Evolutionary conservation across 2,329 filamentous ascomycete genomes (phyloP), one percentile per base, ranked within the genome.

Genomic region (Colletotrichum godetiae): DNA sequence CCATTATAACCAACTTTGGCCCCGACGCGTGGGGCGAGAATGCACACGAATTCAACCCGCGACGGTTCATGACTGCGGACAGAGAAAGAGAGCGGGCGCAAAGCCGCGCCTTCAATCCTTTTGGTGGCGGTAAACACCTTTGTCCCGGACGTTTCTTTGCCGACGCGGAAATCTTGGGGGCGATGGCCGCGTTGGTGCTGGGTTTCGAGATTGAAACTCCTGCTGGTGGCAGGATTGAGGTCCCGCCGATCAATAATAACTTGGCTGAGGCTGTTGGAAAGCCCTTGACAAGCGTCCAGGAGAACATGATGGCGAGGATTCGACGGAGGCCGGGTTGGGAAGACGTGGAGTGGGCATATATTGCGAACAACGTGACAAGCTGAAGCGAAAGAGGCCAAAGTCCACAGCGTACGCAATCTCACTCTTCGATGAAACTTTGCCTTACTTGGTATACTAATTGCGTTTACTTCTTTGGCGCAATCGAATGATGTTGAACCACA

Each of bases 81-180:
- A 59, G 63, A 6, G 78, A 78, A 3, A 76, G 78, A 24, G 79
- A 76, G 69, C 76, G 68, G 12, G 59, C 76, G 5, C 72, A 78
- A 5, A 71, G 49, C 33, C 77, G 70, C 2, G 77, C 79, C 19
- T 73, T 77, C 22, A 77, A 79, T 2, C 78, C 81, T 0, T 82
- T 83, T 56, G 81, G 81, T 6, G 80, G 81, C 22, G 81, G 81
- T 1, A 79, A 76, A 22, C 76, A 81, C 59, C 77, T 82, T 0
- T 83, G 81, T n/a, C 81, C 81, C 0, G 81, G 81, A 0, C 74
- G 81, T 0, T 78, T 79, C 33, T 81, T 83, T 61, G 81, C 82
- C 3, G 67, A 78, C 19, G 72, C 79, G 0, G 82, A 83, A 74
- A 80, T 77, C 42, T 62, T 80, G 59, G 78, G 76, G 3, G 46